These are phyloP conservation scores for Epichloe sylvatica DNA, from an alignment of 2,329 filamentous ascomycete genomes.

Conservation along the genomic window DNA sequence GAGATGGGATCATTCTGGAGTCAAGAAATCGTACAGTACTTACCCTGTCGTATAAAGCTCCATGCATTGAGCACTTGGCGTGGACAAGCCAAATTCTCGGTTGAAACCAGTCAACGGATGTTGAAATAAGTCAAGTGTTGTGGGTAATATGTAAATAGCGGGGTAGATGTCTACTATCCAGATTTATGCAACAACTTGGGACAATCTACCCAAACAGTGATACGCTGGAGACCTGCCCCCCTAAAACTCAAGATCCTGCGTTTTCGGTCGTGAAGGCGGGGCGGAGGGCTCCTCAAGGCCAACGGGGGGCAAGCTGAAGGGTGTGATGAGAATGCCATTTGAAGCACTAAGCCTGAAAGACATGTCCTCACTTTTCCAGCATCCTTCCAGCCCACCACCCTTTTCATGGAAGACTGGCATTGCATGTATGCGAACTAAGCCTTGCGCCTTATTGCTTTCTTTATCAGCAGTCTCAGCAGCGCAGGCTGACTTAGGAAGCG, in stretches of 20 bases:
- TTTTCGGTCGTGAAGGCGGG: constrained; percentile 27
- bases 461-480: constrained; percentile 41
- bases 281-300: neutral
- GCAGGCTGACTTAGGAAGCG: constrained; percentile 45
- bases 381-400: constrained; percentile 59
- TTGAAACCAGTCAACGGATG: neutral
- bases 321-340: constrained; percentile 69
- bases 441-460: constrained; percentile 59
- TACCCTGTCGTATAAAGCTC: neutral
- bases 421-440: constrained; percentile 69
- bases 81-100: neutral
- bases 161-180: neutral
- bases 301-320: constrained; percentile 65
- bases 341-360: constrained; percentile 77
- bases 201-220: too few species aligned
- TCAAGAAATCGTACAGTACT: neutral
- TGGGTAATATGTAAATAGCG: neutral
- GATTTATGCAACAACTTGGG: neutral
- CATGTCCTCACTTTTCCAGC: constrained; percentile 66
- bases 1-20: neutral
- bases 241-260: constrained; percentile 59
- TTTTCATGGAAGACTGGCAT: constrained; percentile 78
- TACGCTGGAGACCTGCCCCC: neutral
- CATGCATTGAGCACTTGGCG: neutral
- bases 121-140: neutral